Evolutionary conservation across 768 basidiomycete genomes (phyloP), one percentile per base, ranked within the genome.

Genomic region (Sistotremastrum suecicum): DNA sequence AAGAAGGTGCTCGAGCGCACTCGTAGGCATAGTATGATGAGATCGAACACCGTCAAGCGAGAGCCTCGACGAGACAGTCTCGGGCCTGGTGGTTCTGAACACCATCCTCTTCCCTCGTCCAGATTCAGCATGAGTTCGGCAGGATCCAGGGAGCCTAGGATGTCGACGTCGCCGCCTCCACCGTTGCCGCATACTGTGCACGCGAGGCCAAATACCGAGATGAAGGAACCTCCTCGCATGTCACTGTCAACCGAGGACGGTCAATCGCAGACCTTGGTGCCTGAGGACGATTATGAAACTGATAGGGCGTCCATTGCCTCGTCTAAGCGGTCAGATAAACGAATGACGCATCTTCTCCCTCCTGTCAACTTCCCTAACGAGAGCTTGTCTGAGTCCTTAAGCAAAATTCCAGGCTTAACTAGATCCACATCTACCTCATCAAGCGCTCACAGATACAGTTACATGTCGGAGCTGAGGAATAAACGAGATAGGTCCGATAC

Each of bases 1-100:
- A 88, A 83, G 66, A 91, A 83, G 64, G 83, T 86, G 35, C 67
- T 99, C 37, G 76, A 84, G 60, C 80, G 90, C 43, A 89, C 88
- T 5, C 83, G 85, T 7, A 68, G 95, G 43, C 79, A 95, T 58
- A 91, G 87, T 56, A 87, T 95, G 74, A 75, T 92, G 71, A 65
- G 76, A 1, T 61, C 70, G 45, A 68, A 69, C 61, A 68, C 74
- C 40, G 61, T 65, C 39, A 65, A 65, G 41, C 58, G 63, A 5
- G 42, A 60, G 53, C 64, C 74, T 41, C 76, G 75, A 46, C 60
- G 68, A 29, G 68, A 72, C 50, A 70, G 69, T 37, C 63, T 62
- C 42, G 56, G 66, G 47, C 68, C 70, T 44, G 39, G 60, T 40
- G 77, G 74, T 51, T 64, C 73, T 69, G 58, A 69, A 76, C 75